Percentiles rank a stretch among this genome's conserved stretches.
Conservation (phyloP, 306 rosid species). For the Pterocarpus santalinus region DNA sequence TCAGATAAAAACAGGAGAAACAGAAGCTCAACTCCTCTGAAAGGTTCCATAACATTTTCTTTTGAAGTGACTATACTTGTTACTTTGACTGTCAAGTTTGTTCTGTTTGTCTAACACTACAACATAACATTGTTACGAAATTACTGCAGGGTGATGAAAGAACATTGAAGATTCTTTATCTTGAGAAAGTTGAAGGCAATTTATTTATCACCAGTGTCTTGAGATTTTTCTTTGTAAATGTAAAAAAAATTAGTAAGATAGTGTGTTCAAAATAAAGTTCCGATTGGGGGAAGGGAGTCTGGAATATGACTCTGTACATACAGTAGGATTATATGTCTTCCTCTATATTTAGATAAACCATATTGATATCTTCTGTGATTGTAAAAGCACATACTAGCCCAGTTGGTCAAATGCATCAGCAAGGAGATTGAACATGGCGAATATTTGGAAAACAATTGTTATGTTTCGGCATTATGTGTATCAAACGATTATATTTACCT, state of each 20-base stretch:
- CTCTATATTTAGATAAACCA: conserved; percentile 40
- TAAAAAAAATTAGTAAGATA: conserved; percentile 37
- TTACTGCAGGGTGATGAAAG: conserved; percentile 70
- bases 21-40: conserved; percentile 62
- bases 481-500: conserved; percentile 5
- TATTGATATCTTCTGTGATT: conserved; percentile 35
- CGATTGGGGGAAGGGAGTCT: conserved; percentile 21
- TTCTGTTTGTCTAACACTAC: conserved; percentile 7
- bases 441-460: conserved; percentile 30
- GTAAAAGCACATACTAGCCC: conserved; percentile 15
- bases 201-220: conserved; percentile 36
- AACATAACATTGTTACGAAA: conserved; percentile 33
- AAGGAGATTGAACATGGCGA: conserved; percentile 17
- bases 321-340: conserved; percentile 45
- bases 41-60: conserved; percentile 59
- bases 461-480: conserved; percentile 22
- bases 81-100: conserved; percentile 15
- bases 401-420: conserved; percentile 42
- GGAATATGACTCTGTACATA: conserved; percentile 48
- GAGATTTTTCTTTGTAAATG: conserved; percentile 58
- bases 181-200: conserved; percentile 51
- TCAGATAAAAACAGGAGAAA: conserved; percentile 58
- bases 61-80: conserved; percentile 6
- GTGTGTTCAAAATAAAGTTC: conserved; percentile 55
- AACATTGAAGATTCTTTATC: conserved; percentile 46